Base-by-base conservation (phyloP, 129 eudicot genomes). In the Tagetes patula region DNA sequence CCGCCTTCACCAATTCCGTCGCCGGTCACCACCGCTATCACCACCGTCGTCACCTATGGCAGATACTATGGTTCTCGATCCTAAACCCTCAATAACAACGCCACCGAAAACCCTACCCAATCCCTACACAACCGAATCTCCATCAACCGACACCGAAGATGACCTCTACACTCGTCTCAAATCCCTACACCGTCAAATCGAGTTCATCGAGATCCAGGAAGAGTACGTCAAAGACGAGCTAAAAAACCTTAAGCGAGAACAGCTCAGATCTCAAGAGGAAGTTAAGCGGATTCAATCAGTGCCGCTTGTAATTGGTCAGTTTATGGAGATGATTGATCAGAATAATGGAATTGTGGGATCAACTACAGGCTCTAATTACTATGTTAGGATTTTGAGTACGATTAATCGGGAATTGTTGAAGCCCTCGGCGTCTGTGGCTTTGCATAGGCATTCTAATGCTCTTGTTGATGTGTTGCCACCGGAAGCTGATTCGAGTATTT, bases 271-370 rank as follows among this genome's bases (percentile, higher is more conserved):
- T 0, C 97, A 88, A 32, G 97, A 91, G 37, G 97, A 91, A 82
- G 93, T 91, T 8, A 91, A 91, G 75, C 78, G 96, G 82, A 91
- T 91, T 80, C 97, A 91, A 11, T 86, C 96, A n/a, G 97, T 91
- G 11, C 97, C 97, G 1, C 91, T 91, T 6, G 96, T 88, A 1
- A 91, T 91, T 12, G 96, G 96, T 3, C 97, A 91, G 80, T 88
- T 91, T 77, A 84, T 91, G 96, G 97, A 88, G 87, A 91, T 91
- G 97, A 84, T 91, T 20, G 93, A 91, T 39, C 80, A 77, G 71
- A 88, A 91, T 66, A 84, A 91, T 70, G 97, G 89, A 1, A 90
- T 90, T 8, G 97, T 91, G 0, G 97, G 95, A 32, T 91, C 95
- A 5, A 91, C 97, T 12, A 91, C 97, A 0, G 95, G 95, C 0